Base-by-base conservation (phyloP, 2,329 filamentous ascomycete species). In the Penicillium brasilianum region DNA sequence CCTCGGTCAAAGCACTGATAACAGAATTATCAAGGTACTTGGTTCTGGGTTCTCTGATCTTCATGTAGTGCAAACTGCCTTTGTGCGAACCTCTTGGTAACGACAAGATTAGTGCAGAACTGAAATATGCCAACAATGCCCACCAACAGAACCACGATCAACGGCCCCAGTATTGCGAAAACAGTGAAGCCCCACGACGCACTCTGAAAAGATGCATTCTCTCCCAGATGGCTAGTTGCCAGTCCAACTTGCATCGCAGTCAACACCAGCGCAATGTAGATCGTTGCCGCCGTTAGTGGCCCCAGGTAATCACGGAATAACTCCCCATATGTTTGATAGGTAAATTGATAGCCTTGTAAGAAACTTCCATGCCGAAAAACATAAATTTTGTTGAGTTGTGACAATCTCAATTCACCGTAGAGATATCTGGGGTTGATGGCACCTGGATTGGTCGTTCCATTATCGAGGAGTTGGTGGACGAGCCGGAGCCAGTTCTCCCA, bases 141-240 rank as follows among this genome's bases (percentile, higher is more conserved):
- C 18, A n/a, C 49, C 10, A 51, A 2, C 10, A 36, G 18, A 4
- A 51, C 30, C 18, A 4, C 28, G 13, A 60, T 49, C 13, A 81
- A 62, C 0, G 81, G 81, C 4, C 71, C 75, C 1, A 83, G 14
- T 25, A 84, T 81, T 0, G 79, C 73, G 58, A 84, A 84, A 3
- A 84, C 64, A 2, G 80, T 78, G 55, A 85, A 84, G 2, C 80
- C 81, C 59, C 81, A 82, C 1, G 78, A 78, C 1, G 76, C 80
- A 11, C 61, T 57, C 64, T 81, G 76, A 65, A 85, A 86, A 0
- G 66, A 55, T 0, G 58, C 14, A 61, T 76, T 80, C 0, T 70
- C 28, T 6, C 57, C 16, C 9, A 76, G 55, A 2, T 59, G 37
- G 6, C 59, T 59, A 2, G 70, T 75, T 4, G 61, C 71, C 1